Evolutionary conservation across 2,329 filamentous ascomycete genomes (phyloP), one percentile per base, ranked within the genome.

Genomic region (Aspergillus awamori): DNA sequence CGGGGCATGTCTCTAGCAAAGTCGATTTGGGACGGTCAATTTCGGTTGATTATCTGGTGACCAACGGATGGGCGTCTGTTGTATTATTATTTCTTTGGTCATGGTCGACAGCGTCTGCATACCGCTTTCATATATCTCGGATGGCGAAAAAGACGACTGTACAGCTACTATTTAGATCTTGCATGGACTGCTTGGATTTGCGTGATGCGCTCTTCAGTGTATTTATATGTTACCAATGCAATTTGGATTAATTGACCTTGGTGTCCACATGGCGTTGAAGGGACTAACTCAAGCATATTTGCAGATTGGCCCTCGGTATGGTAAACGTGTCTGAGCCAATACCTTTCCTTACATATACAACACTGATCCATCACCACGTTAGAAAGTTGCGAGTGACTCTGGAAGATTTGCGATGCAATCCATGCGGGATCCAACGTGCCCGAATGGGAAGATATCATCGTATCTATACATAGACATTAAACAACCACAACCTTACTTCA

Each of bases 171-270:
- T 56, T 53, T n/a, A 36, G 45, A 41, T 59, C 53, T 61, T 63
- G 53, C 43, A 59, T 57, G 36, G 55, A 59, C 62, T 57, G 58
- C 28, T 51, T 59, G 52, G 45, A 60, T 62, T 66, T 70, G 70
- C 69, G 67, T 70, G 68, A 70, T 66, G 62, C 62, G 53, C 66
- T 63, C 57, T 70, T 69, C 62, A 64, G 61, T 75, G 71, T 75
- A 75, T 64, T 73, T 75, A 74, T 75, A 75, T 58, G 68, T 69
- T 59, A 24, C 64, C 69, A 73, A 72, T 72, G 60, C 59, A 58
- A 63, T 49, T 53, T 24, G 53, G 20, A 28, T 56, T 33, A 28
- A 47, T 30, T 47, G 11, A 17, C n/a, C 13, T 33, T 30, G 24
- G 17, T 33, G 26, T 51, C 26, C 47, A 49, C 30, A n/a, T 15